phyloP scores from a whole-genome alignment of 805 yeast species.

The Metschnikowia rubicola region DNA sequence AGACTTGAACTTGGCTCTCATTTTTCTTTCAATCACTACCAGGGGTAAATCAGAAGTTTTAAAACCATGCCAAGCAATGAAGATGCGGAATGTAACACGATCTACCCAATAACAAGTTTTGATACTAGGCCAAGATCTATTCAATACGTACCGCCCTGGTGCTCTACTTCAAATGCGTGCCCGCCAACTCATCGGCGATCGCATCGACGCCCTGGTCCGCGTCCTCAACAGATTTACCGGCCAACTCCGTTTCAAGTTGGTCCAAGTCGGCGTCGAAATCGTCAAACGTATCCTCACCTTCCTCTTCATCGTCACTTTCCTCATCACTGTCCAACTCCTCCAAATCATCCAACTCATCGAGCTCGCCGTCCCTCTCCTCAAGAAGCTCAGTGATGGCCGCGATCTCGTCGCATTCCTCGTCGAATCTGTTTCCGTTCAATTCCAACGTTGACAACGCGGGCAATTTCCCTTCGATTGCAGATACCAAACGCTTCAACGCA shows the following conservation, averaged over 20 bases:
- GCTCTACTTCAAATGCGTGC: conserved; percentile 39
- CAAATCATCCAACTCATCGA: conserved; percentile 90
- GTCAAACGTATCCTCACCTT: conserved; percentile 40
- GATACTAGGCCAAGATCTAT: too few species aligned
- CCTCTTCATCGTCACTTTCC: conserved; percentile 48
- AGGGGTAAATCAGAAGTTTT: too few species aligned
- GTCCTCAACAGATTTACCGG: conserved; percentile 23
- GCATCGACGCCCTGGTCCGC: conserved; percentile 50
- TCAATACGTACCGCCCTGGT: too few species aligned
- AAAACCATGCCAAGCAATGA: too few species aligned
- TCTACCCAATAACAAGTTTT: too few species aligned
- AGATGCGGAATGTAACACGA: too few species aligned
- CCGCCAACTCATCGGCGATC: conserved; percentile 57
- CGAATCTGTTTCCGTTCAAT: conserved; percentile 89
- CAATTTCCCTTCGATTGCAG: conserved; percentile 51
- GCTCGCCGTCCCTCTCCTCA: conserved; percentile 78
- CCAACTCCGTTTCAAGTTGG: conserved; percentile 52
- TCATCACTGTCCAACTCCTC: conserved; percentile 69
- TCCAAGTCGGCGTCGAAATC: conserved; percentile 54
- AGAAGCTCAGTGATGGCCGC: conserved; percentile 60
- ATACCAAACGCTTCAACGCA: conserved; percentile 57
- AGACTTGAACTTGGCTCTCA: too few species aligned
- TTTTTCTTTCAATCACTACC: too few species aligned
- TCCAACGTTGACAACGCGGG: conserved; percentile 66
- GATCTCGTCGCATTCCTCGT: conserved; percentile 77